Base-by-base conservation (phyloP, 202 grass and related monocot species). In the Schoenoplectus triqueter region DNA sequence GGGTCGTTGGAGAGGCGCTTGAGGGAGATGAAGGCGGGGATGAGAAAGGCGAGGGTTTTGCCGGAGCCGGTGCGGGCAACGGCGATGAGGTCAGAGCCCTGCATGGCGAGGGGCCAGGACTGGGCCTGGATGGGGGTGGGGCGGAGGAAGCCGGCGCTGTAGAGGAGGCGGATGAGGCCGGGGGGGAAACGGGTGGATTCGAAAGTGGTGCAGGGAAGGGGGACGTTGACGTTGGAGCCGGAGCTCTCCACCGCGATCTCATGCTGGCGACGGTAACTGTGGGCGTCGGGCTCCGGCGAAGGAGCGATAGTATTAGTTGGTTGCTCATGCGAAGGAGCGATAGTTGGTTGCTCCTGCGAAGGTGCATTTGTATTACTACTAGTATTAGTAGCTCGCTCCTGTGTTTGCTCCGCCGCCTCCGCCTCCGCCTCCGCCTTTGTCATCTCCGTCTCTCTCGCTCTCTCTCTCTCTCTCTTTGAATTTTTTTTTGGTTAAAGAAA, bases 71-170 rank as follows among this genome's bases (percentile, higher is more conserved):
- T 98, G 67, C 95, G 95, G 0, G 92, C 95, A 63, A 98, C 85
- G 45, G 95, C 95, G 46, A 98, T 91, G 86, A 98, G 90, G 79
- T 98, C 95, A 71, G 86, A 73, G 19, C 89, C 84, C 52, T 90
- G 88, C 46, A 98, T 64, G 86, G 92, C 90, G 88, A 95, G 92
- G 56, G 95, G 95, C 95, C 95, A 98, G 61, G 95, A 95, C 10
- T 98, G 95, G 73, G 95, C 95, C 84, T 98, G 95, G 22, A 98
- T 98, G 85, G 95, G 86, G 63, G 92, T 93, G 13, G 95, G 95
- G 48, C 80, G 66, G 18, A 84, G 81, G 47, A 98, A 98, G 21
- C 95, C 95, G 10, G 91, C 95, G 85, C 85, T 82, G 76, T 88
- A 82, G 60, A 98, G 42, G 92, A 90, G 89, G 78, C 89, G 87